Base-by-base conservation (phyloP, 2,329 filamentous ascomycete genomes). In the Fusarium kyushuense region DNA sequence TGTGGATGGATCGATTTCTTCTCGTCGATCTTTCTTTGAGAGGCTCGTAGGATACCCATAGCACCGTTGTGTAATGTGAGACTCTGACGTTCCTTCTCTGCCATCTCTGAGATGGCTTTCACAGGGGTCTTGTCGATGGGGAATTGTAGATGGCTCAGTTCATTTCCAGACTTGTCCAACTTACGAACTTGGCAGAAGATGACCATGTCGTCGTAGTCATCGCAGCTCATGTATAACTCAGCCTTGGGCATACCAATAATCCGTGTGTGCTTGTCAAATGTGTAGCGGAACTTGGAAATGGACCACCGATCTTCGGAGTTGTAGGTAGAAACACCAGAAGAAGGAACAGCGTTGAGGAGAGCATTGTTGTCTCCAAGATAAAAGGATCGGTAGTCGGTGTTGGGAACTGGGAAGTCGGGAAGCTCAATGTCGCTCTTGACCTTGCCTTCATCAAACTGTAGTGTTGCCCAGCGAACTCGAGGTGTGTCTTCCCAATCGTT, bases 401-500 rank as follows among this genome's bases (percentile, higher is more conserved):
- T 11, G 9, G 59, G 59, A 2, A 54, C 65, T 4, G 65, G 65
- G 30, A 69, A 69, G 6, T 69, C 61, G 3, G 65, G 27, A 12
- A 69, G 55, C 21, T 66, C 46, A 3, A 69, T 69, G 2, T 69
- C 33, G 3, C 58, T 68, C 35, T 69, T 54, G 17, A 68, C 65
- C 5, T 65, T 60, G 16, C 65, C 65, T 19, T 70, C 35, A 6
- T 71, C 66, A 35, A 72, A 72, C n/a, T 72, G 54, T 2, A 72
- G 59, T 2, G 69, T 64, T 6, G 69, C 41, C 69, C 69, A 72
- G 1, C 69, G 59, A 6, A 72, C 66, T 25, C 58, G 54, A 4
- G 69, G 69, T 1, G 69, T 72, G 12, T 70, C 45, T n/a, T 72
- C 69, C 69, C 69, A 70, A 21, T 69, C 63, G 27, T 71, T 71